Evolutionary conservation across 805 yeast genomes (phyloP).

Genomic region (Tetrapisispora taiwanensis): DNA sequence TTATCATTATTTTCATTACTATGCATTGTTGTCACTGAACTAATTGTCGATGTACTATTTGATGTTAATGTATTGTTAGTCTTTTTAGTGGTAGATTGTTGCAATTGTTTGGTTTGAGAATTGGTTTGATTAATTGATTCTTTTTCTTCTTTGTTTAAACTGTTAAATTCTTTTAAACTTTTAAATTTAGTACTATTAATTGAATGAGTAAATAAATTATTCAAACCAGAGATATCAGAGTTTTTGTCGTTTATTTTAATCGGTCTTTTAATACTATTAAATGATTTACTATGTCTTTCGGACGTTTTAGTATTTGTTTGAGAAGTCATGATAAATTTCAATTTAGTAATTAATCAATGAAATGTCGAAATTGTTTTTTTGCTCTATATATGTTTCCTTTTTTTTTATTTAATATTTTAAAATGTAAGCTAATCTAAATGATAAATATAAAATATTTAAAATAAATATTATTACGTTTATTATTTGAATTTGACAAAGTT

Average conservation of each 20-base stretch:
- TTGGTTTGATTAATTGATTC: neutral
- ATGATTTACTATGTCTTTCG: slow-evolving; percentile 15
- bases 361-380: no score
- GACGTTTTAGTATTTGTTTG: slow-evolving; percentile 1
- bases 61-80: neutral
- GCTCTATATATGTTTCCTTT: no score
- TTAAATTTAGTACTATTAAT: slow-evolving; percentile 2
- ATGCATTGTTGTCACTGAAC: neutral
- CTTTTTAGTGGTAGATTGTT: neutral
- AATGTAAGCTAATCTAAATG: no score
- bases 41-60: neutral
- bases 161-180: slow-evolving; percentile 4
- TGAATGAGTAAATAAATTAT: neutral
- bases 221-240: neutral
- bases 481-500: no score
- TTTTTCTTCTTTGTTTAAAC: neutral
- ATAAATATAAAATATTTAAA: no score
- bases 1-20: neutral
- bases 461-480: no score
- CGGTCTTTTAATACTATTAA: slow-evolving; percentile 6
- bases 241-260: slow-evolving; percentile 2
- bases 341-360: no score
- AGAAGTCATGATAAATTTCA: neutral
- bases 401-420: no score
- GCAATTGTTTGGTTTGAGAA: neutral